Conservation (phyloP, 1,139 yeast genomes). For the Ogataea hybrid region DNA sequence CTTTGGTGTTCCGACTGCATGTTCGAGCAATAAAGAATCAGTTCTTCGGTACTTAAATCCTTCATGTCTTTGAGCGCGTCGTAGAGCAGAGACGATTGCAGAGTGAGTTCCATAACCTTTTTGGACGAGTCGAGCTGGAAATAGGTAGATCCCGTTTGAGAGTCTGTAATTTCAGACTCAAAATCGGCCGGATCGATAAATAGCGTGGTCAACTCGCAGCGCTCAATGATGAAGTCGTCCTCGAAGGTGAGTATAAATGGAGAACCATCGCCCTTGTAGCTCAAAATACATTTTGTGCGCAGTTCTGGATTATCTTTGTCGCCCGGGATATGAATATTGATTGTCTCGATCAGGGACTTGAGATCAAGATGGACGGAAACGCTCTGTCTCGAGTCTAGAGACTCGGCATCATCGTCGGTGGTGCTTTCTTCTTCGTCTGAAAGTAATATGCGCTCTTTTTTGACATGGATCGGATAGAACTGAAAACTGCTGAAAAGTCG, state of each 20-base stretch:
- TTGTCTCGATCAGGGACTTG: slow-evolving; percentile 43
- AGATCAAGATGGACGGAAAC: slow-evolving; percentile 37
- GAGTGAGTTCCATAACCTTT: slow-evolving; percentile 60
- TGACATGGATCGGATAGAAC: slow-evolving; percentile 17
- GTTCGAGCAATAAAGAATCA: slow-evolving; percentile 48
- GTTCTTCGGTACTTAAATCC: slow-evolving; percentile 59
- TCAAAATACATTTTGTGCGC: slow-evolving; percentile 45
- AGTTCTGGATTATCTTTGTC: slow-evolving; percentile 26
- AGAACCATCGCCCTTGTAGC: slow-evolving; percentile 54
- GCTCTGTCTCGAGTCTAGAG: slow-evolving; percentile 10
- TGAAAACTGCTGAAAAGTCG: slow-evolving; percentile 26
- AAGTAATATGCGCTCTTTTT: slow-evolving; percentile 7
- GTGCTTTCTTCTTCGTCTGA: slow-evolving; percentile 13
- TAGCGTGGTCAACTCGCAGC: slow-evolving; percentile 67
- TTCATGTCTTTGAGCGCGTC: slow-evolving; percentile 67
- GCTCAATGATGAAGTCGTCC: slow-evolving; percentile 65
- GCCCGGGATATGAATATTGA: slow-evolving; percentile 36
- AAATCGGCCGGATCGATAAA: slow-evolving; percentile 34
- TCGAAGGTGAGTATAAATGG: slow-evolving; percentile 73
- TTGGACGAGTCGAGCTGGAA: slow-evolving; percentile 50
- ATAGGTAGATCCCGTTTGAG: slow-evolving; percentile 13
- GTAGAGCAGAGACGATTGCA: slow-evolving; percentile 62
- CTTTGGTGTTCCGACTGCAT: slow-evolving; percentile 22
- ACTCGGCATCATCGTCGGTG: slow-evolving; percentile 14
- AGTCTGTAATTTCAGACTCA: slow-evolving; percentile 1